Conservation (phyloP, 345 rosid genomes). For the Pugionium dolabratum region DNA sequence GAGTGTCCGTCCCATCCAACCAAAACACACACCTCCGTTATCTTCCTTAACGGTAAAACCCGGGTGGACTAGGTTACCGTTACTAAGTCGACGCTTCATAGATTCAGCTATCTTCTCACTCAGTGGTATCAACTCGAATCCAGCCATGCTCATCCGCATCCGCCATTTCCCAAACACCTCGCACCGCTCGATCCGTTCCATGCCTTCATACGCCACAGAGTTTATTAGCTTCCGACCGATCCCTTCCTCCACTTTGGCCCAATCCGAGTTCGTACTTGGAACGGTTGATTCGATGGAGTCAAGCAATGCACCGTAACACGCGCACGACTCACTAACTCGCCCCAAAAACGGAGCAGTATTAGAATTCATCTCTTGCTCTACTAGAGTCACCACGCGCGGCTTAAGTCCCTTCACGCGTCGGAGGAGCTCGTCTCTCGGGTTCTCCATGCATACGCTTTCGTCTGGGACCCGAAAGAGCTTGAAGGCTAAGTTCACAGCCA, state of each 20-base stretch:
- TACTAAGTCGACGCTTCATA: slow-evolving; percentile 52
- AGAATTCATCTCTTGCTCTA: slow-evolving; percentile 71
- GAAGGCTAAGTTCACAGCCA: slow-evolving; percentile 86
- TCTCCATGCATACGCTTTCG: slow-evolving; percentile 87
- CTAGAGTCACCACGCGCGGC: slow-evolving; percentile 78
- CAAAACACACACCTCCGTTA: slow-evolving; percentile 77
- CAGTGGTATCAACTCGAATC: slow-evolving; percentile 65
- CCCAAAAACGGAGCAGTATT: slow-evolving; percentile 72
- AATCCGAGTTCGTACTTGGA: slow-evolving; percentile 44
- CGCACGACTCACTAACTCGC: slow-evolving; percentile 56
- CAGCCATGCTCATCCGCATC: slow-evolving; percentile 95
- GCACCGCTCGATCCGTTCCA: slow-evolving; percentile 84
- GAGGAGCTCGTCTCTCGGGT: slow-evolving; percentile 87
- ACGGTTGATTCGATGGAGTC: slow-evolving; percentile 75
- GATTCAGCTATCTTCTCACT: slow-evolving; percentile 60
- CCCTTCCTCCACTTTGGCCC: slow-evolving; percentile 64
- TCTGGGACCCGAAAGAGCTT: slow-evolving; percentile 71
- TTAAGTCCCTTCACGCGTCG: slow-evolving; percentile 73
- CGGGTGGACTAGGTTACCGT: slow-evolving; percentile 52
- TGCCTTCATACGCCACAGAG: slow-evolving; percentile 86
- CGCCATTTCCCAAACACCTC: slow-evolving; percentile 97
- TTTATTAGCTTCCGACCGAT: slow-evolving; percentile 66
- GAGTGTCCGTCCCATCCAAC: slow-evolving; percentile 88
- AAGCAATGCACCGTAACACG: slow-evolving; percentile 70
- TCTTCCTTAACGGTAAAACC: slow-evolving; percentile 82